Evolutionary conservation across 208 protist genomes (phyloP).

Genomic region (Acanthamoeba royreba): DNA sequence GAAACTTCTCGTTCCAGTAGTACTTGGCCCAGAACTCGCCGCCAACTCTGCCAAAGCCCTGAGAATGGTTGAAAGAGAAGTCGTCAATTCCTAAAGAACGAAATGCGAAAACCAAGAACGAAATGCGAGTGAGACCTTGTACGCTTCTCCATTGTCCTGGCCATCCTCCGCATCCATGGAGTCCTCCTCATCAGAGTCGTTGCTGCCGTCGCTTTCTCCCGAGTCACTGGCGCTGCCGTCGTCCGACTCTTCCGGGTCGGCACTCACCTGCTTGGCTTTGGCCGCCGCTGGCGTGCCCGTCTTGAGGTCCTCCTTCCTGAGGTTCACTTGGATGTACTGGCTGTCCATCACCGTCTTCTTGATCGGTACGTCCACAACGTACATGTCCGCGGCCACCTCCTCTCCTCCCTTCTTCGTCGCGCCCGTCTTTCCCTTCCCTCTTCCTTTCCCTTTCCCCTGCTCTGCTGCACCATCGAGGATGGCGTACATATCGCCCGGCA

Average conservation of each 20-base stretch:
- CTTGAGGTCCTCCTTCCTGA: background rate
- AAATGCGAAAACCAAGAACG: background rate
- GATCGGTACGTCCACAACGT: too few species aligned
- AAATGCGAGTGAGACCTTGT: background rate
- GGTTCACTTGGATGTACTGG: background rate
- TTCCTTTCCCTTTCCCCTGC: too few species aligned
- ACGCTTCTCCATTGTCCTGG: background rate
- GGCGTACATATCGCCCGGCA: too few species aligned
- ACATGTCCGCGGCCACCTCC: too few species aligned
- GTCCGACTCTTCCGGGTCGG: background rate
- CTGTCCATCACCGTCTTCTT: too few species aligned
- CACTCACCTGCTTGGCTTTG: too few species aligned
- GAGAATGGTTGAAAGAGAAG: background rate
- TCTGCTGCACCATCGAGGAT: too few species aligned
- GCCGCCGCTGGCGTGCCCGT: background rate
- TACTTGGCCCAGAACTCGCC: conserved; percentile 33
- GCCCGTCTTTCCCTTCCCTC: too few species aligned
- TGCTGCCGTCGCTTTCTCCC: background rate
- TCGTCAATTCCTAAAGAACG: too few species aligned
- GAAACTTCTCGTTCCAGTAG: conserved; percentile 48
- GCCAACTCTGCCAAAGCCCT: background rate
- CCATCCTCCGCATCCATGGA: background rate
- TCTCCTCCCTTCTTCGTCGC: too few species aligned
- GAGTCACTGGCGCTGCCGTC: background rate
- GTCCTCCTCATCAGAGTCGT: background rate